Conservation (phyloP, 371 early-diverging fungal species). For the Haplosporangium sp. region DNA sequence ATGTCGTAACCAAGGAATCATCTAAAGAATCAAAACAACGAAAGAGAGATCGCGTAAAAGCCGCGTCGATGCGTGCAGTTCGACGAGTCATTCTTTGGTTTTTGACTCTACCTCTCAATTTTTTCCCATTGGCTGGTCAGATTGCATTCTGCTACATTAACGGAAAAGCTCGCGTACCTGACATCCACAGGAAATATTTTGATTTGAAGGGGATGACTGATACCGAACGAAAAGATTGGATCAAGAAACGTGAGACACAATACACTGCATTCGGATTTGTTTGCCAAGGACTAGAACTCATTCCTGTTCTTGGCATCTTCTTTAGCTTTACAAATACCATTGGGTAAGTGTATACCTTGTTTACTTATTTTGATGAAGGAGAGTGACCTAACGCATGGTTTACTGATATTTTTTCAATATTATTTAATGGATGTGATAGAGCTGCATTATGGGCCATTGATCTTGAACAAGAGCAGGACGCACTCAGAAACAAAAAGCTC, state of each 20-base stretch:
- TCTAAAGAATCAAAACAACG: slow-evolving; percentile 3
- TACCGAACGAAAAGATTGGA: slow-evolving; percentile 12
- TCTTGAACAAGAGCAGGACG: slow-evolving; percentile 26
- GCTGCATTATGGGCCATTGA: slow-evolving; percentile 49
- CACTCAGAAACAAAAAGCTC: slow-evolving; percentile 28
- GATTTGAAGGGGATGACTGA: slow-evolving; percentile 34
- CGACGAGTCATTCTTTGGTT: slow-evolving; percentile 25
- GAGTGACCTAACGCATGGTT: neutral
- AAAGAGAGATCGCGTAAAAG: slow-evolving; percentile 16
- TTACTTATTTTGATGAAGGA: neutral
- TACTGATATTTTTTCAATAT: neutral
- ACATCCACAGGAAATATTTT: slow-evolving; percentile 30
- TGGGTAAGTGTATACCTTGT: slow-evolving; percentile 18
- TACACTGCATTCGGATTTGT: slow-evolving; percentile 32
- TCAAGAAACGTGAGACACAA: slow-evolving; percentile 11
- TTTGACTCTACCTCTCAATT: slow-evolving; percentile 29
- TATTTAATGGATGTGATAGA: slow-evolving; percentile 8
- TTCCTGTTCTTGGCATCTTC: slow-evolving; percentile 31
- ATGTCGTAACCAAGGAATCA: slow-evolving; percentile 4
- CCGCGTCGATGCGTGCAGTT: slow-evolving; percentile 10
- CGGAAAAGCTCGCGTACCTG: slow-evolving; percentile 24
- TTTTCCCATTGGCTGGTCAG: slow-evolving; percentile 30
- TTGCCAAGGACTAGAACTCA: slow-evolving; percentile 32
- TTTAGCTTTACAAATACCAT: slow-evolving; percentile 51
- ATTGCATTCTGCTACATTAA: slow-evolving; percentile 35